Evolutionary conservation across 805 yeast genomes (phyloP), one percentile per base, ranked within the genome.

Genomic region (Brettanomyces nanus): DNA sequence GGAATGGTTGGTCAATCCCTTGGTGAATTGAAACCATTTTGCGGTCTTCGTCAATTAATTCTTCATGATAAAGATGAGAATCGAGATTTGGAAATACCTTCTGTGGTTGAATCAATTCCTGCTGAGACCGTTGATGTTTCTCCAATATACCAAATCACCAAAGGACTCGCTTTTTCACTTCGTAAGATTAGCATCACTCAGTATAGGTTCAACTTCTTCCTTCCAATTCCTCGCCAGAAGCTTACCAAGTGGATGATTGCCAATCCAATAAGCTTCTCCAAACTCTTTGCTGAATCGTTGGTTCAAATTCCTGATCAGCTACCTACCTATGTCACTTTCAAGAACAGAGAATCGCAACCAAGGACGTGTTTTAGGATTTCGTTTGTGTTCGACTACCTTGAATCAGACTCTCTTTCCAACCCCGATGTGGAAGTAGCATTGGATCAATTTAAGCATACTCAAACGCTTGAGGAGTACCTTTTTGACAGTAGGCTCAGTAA

Each of bases 211-310:
- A 45, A 45, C 23, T 51, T 56, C 20, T 48, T 48, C 22, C 21
- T 55, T 4, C 60, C 61, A 3, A 44, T 52, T 19, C 57, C 59
- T 2, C 37, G 44, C 4, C 48, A 48, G 28, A 32, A 28, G 2
- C n/a, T 44, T 17, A 30, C 41, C 35, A 13, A 37, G 37, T 31
- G 38, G 25, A 37, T 45, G 45, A 26, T 46, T 27, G 10, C 43
- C 23, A 39, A 44, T 33, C 49, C 57, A 19, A 33, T 50, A 28
- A 40, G 37, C 13, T 31, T 31, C 23, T 14, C 31, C 6, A 9
- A 21, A 13, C 20, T 35, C 23, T 7, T 17, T 9, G 33, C 7
- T 14, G 17, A 10, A n/a, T 33, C 35, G 18, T 13, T 18, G 13
- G 18, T 43, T 11, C 13, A 32, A 7, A 17, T 35, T 18, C 20